Conservation (phyloP, 208 protist species). For the Balamuthia mandrillaris region DNA sequence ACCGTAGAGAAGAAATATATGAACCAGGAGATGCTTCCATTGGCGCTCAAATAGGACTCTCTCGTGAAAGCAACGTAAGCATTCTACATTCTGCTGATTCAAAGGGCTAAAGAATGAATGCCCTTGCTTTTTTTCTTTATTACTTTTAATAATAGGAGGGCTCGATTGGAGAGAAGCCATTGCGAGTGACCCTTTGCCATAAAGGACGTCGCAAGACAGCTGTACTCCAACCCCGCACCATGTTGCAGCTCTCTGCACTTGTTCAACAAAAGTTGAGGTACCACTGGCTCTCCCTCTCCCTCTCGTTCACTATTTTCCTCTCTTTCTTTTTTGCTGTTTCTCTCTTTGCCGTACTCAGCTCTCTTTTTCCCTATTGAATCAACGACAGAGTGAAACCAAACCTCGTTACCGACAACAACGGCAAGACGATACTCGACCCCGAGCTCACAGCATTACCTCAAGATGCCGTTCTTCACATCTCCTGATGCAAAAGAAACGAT, state of each 20-base stretch:
- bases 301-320: neutral
- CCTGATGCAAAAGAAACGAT: no score
- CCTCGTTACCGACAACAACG: neutral
- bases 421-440: neutral
- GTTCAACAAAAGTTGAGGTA: slow-evolving; percentile 24
- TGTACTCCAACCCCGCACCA: neutral
- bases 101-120: neutral
- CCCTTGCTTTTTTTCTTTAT: neutral
- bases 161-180: neutral
- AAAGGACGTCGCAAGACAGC: neutral
- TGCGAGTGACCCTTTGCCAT: neutral
- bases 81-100: neutral
- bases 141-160: no score
- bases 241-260: neutral
- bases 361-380: neutral
- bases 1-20: neutral
- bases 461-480: neutral
- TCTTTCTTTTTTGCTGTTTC: neutral
- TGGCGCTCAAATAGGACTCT: neutral
- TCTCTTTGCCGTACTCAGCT: neutral
- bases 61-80: neutral
- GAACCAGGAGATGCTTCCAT: neutral
- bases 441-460: neutral
- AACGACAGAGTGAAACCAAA: neutral
- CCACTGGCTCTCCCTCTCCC: no score